Evolutionary conservation across 140 eudicot species (phyloP).

Genomic region (Ambrosia hybrid): DNA sequence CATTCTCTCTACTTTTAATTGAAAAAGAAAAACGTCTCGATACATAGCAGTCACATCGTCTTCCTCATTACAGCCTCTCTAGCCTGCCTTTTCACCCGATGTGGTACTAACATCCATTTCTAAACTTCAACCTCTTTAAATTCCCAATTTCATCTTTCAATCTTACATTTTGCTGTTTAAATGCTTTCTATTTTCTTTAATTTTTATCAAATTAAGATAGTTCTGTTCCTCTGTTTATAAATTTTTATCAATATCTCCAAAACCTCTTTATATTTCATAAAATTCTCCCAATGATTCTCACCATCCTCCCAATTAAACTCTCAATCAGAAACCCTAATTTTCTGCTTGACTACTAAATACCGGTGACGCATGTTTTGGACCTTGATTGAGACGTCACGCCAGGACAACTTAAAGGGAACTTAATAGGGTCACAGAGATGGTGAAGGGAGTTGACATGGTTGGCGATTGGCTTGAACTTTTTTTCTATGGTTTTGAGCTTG

Average conservation of each 20-base stretch:
- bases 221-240: too few relatives aligned
- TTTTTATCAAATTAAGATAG: too few relatives aligned
- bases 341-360: conserved; percentile 90
- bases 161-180: too few relatives aligned
- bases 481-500: conserved; percentile 83
- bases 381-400: conserved; percentile 91
- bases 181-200: too few relatives aligned
- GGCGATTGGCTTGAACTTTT: conserved; percentile 87
- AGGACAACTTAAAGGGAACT: conserved; percentile 78
- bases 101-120: too few relatives aligned
- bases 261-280: conserved; percentile 73
- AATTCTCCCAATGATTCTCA: conserved; percentile 92
- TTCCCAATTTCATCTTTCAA: too few relatives aligned
- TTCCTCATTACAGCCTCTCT: too few relatives aligned
- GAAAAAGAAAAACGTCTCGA: too few relatives aligned
- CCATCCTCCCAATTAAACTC: conserved; percentile 86
- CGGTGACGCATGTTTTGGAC: conserved; percentile 96
- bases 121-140: too few relatives aligned
- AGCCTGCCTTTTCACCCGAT: too few relatives aligned
- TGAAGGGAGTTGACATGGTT: conserved; percentile 77
- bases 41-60: too few relatives aligned
- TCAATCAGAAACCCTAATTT: conserved; percentile 50
- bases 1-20: too few relatives aligned
- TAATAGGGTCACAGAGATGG: conserved; percentile 66
- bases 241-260: conserved; percentile 61